Base-by-base conservation (phyloP, 106 monocot species). In the Amphibolis antarctica region DNA sequence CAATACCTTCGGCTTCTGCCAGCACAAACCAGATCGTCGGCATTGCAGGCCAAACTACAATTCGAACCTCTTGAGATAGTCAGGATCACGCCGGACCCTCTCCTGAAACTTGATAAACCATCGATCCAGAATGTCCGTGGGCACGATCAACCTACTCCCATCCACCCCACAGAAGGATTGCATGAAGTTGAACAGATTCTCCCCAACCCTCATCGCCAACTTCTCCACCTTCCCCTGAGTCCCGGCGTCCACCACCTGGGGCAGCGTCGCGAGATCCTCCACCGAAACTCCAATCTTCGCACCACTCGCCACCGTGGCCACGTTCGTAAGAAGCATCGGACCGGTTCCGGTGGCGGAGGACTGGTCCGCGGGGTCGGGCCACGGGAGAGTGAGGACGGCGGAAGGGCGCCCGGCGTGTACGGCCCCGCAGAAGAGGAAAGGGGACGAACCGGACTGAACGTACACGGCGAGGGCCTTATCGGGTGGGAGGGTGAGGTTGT, bases 41-140 rank as follows among this genome's bases (percentile, higher is more conserved):
- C 36, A 36, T 36, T 36, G 36, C 36, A 36, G 36, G n/a, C n/a
- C 36, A 2, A 7, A 2, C 76, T 78, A 89, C 66, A 83, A 76
- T 49, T 50, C 28, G 61, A 86, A 90, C 4, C 74, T 64, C 59
- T 79, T 83, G 60, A 92, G 66, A 52, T 84, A 92, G 28, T 44
- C 57, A 5, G 94, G 82, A 59, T 96, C 94, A 66, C 74, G 72
- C 71, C 68, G 75, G 15, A 89, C 83, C 55, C 77, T 61, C 75
- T 96, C 94, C 80, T 80, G 83, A 63, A 96, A 96, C 76, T 96
- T 96, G 68, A 77, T 83, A 72, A 89, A 96, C 94, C 94, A 96
- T 46, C 86, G 70, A 49, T 96, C 86, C 64, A 96, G 57, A 10
- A 96, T 90, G 63, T 96, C 94, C 77, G 77, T 84, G 15, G 94